A percentile compares a stretch with the other conserved stretches of the same genome.
phyloP scores from a whole-genome alignment of 2,329 filamentous ascomycete species.

The Botryotinia convoluta region DNA sequence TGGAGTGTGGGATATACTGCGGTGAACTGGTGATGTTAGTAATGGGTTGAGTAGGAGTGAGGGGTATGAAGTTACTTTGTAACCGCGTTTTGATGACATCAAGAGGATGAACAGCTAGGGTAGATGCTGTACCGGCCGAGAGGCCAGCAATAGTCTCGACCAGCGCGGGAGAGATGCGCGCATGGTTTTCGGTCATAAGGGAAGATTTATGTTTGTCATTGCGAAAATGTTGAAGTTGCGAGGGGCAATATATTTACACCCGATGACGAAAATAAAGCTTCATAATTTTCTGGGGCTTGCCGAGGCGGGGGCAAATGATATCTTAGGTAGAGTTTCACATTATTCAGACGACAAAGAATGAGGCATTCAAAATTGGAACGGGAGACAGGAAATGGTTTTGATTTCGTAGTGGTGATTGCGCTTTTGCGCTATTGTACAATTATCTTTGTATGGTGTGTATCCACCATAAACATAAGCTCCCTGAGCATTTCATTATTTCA shows the following conservation, averaged over 20 bases:
- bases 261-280: conserved; percentile 31
- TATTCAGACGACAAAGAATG: not conserved
- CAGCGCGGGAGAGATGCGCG: conserved; percentile 68
- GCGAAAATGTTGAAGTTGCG: conserved; percentile 22
- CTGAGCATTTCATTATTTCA: conserved; percentile 22
- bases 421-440: conserved; percentile 35
- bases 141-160: conserved; percentile 90
- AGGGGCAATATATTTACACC: conserved; percentile 12
- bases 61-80: conserved; percentile 59
- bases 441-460: conserved; percentile 27
- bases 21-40: conserved; percentile 47
- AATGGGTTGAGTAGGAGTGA: conserved; percentile 40
- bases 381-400: conserved; percentile 4
- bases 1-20: conserved; percentile 43
- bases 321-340: not conserved
- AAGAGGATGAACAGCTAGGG: conserved; percentile 83
- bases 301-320: conserved; percentile 23
- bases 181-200: conserved; percentile 42
- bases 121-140: conserved; percentile 81
- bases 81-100: conserved; percentile 96
- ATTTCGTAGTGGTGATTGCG: conserved; percentile 34
- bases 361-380: conserved; percentile 2
- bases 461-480: conserved; percentile 18
- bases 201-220: conserved; percentile 22
- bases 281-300: conserved; percentile 23